A percentile compares a stretch with the other conserved stretches of the same genome.
phyloP scores from a whole-genome alignment of 257 asterid species.

The Nyctanthes arbortristis region DNA sequence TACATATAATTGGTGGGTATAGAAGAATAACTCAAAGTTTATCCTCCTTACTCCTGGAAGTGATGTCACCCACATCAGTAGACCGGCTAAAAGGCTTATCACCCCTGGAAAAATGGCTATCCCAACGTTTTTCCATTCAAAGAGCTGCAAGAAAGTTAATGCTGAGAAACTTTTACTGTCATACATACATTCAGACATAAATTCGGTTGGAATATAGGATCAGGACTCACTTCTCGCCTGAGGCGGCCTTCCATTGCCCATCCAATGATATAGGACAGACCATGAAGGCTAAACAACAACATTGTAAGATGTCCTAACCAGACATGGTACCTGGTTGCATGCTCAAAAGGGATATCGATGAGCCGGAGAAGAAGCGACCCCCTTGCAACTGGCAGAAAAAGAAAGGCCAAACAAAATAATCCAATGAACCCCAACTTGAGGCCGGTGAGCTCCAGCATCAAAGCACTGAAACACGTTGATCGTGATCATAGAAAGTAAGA shows the following conservation, averaged over 20 bases:
- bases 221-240: slow-evolving; percentile 42
- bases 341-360: slow-evolving; percentile 83
- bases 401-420: slow-evolving; percentile 59
- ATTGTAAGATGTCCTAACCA: slow-evolving; percentile 95
- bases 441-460: slow-evolving; percentile 64
- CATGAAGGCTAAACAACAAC: slow-evolving; percentile 77
- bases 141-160: slow-evolving; percentile 44
- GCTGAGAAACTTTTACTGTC: background rate
- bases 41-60: slow-evolving; percentile 67
- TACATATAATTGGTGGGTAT: slow-evolving; percentile 66
- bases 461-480: slow-evolving; percentile 31
- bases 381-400: slow-evolving; percentile 72
- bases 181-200: too few species aligned
- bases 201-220: too few species aligned
- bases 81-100: slow-evolving; percentile 63
- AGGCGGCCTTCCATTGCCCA: slow-evolving; percentile 66
- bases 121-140: slow-evolving; percentile 48
- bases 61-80: slow-evolving; percentile 80
- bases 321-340: slow-evolving; percentile 82
- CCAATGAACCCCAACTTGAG: slow-evolving; percentile 71
- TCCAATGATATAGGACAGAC: slow-evolving; percentile 50
- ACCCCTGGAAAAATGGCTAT: slow-evolving; percentile 70
- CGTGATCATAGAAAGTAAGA: background rate
- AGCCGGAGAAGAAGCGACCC: slow-evolving; percentile 81
- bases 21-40: slow-evolving; percentile 72